Conservation (phyloP, 345 rosid genomes). For the Sisymbrium altissimum region DNA sequence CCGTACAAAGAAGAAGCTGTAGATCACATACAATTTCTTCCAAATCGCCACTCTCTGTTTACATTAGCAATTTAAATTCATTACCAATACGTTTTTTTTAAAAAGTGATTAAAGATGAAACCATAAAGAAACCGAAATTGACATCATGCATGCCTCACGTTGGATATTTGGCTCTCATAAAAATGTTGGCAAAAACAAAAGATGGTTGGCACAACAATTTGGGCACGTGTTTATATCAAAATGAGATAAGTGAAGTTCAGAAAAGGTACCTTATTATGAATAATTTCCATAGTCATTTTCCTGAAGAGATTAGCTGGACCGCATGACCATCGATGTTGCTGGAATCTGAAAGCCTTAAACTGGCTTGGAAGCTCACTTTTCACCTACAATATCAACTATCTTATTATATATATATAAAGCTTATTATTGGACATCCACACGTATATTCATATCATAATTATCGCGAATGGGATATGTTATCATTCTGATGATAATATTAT, state of each 20-base stretch:
- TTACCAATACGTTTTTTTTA: background rate
- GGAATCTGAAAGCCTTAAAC: constrained; percentile 52
- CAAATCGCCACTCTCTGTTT: constrained; percentile 36
- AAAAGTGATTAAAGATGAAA: background rate
- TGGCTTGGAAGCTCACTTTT: constrained; percentile 66
- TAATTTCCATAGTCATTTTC: constrained; percentile 50
- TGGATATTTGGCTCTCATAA: background rate
- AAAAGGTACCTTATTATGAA: constrained; percentile 42
- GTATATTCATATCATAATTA: background rate
- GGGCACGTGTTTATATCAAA: background rate
- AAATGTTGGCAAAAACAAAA: background rate
- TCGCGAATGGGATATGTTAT: background rate
- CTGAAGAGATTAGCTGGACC: constrained; percentile 72
- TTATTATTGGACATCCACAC: background rate
- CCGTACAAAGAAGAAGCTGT: constrained; percentile 36
- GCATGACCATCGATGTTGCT: constrained; percentile 70
- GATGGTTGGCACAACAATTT: background rate
- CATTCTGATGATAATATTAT: background rate
- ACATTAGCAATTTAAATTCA: background rate
- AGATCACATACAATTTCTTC: constrained; percentile 38
- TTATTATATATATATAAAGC: background rate
- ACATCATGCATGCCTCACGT: background rate
- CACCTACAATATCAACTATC: constrained; percentile 35
- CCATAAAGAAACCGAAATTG: background rate
- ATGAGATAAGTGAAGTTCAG: background rate